A percentile compares a stretch with the other conserved stretches of the same genome.
Evolutionary conservation across 2,329 filamentous ascomycete genomes (phyloP).

Genomic region (Clarireedia monteithiana): DNA sequence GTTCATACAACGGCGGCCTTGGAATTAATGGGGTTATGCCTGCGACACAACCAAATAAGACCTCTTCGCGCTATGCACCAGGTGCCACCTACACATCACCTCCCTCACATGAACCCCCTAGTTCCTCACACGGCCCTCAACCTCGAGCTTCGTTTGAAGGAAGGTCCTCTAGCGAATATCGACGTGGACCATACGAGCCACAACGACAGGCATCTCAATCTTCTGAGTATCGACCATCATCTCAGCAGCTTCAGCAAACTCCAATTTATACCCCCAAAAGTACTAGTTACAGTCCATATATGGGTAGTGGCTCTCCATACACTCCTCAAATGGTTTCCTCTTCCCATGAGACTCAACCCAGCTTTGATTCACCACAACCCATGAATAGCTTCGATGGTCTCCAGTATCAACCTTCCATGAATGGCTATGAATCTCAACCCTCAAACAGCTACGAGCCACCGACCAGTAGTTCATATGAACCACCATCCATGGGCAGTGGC

Average conservation of each 20-base stretch:
- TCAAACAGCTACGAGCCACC: conserved; percentile 21
- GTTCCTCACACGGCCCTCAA: conserved; percentile 25
- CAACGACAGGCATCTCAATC: conserved; percentile 33
- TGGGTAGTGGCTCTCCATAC: conserved; percentile 7
- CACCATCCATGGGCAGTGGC: conserved; percentile 30
- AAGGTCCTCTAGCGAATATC: conserved; percentile 37
- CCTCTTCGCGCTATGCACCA: conserved; percentile 28
- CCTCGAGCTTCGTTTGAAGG: conserved; percentile 36
- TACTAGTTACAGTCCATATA: conserved; percentile 16
- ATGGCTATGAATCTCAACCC: conserved; percentile 33
- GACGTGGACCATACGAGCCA: conserved; percentile 35
- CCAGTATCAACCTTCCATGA: conserved; percentile 6
- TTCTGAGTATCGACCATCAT: conserved; percentile 31
- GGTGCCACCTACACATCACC: conserved; percentile 19
- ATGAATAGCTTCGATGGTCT: conserved; percentile 15
- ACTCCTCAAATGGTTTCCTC: neutral
- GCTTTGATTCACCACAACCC: conserved; percentile 17
- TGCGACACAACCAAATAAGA: conserved; percentile 14
- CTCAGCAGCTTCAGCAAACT: conserved; percentile 24
- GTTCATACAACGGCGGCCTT: conserved; percentile 29
- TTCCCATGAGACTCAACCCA: neutral
- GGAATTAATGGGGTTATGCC: conserved; percentile 23
- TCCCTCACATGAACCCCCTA: conserved; percentile 18
- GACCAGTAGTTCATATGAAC: conserved; percentile 20
- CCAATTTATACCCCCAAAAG: conserved; percentile 22